Evolutionary conservation across 345 rosid species (phyloP), one percentile per base, ranked within the genome.

Genomic region (Carallia pectinifolia): DNA sequence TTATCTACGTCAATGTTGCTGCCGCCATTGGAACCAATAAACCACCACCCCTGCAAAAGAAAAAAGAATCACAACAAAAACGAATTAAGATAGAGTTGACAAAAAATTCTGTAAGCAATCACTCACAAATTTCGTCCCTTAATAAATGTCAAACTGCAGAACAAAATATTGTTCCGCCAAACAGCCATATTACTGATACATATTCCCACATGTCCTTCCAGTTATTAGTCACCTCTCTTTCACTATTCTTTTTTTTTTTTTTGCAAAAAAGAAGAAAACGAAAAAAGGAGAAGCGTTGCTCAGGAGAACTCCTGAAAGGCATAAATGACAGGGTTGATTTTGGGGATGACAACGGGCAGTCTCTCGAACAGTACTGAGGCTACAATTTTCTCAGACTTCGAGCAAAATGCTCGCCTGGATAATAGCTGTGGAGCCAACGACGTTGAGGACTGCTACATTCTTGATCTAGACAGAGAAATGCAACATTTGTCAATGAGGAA

Each of bases 221-320:
- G 48, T 44, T 44, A 44, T 44, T 12, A 44, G 2, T 9, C 3
- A 0, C 12, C 12, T 23, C 48, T 44, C 15, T 10, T 44, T 23
- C 23, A 23, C 23, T 23, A 23, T 23, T 23, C 23, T 23, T 23
- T 23, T 23, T 23, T 23, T 23, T 23, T 23, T 23, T 23, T 23
- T 23, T 23, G 23, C 23, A 23, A 23, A 33, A 33, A 2, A 33
- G 4, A 39, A 39, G 7, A 59, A 48, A 23, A 18, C 44, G 13
- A 6, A 65, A 66, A 37, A 62, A 36, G 56, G 60, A 37, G 23
- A 18, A 9, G 13, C 5, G 12, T 44, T 3, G 66, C 90, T 87
- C 70, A 92, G 97, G 94, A 90, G 82, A 95, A 95, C 89, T 95
- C 99, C 78, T 86, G 92, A 62, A 95, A 95, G 47, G 97, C 87